Base-by-base conservation (phyloP, 768 basidiomycete species). In the Pleurotus platypus region DNA sequence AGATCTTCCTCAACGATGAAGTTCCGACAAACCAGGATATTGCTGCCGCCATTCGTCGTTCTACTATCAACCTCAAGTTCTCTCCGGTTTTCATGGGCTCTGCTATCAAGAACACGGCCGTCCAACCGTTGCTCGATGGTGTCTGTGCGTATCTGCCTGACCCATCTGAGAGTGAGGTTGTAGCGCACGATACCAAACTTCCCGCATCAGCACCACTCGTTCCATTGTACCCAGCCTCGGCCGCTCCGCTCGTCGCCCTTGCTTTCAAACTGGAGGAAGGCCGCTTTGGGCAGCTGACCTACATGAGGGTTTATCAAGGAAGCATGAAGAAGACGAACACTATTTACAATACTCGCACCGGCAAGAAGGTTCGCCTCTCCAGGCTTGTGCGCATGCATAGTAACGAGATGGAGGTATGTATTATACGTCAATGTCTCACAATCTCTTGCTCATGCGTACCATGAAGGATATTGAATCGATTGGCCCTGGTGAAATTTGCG, bases 211-310 rank as follows among this genome's bases (percentile, higher is more conserved):
- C 90, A 0, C 85, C 91, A 5, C 82, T 82, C 15, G 85, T 97
- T 5, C 79, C 86, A 0, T 81, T 98, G 15, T 77, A 79, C 7
- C 94, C 95, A 27, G 94, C 94, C 6, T 84, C 91, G 0, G 81
- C 85, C 26, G 92, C 92, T 0, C 92, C 95, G 3, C 78, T 98
- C 26, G 90, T 99, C 58, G 95, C 91, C 6, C 76, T 99, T 49
- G 97, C 97, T 11, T 99, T 99, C 83, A 99, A 99, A 76, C 78
- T 99, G 46, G 97, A 99, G 71, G 97, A 99, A 75, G 95, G 96
- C 3, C 81, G 92, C 20, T 99, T 92, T 67, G 97, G 97, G 8
- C 97, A 99, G 72, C 74, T 99, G 67, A 99, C 97, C 0, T 99
- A 99, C 71, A 94, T 99, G 86, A 80, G 97, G 16, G 91, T 99